Evolutionary conservation across 2,329 filamentous ascomycete genomes (phyloP), one percentile per base, ranked within the genome.

Genomic region (Colletotrichum tanaceti): DNA sequence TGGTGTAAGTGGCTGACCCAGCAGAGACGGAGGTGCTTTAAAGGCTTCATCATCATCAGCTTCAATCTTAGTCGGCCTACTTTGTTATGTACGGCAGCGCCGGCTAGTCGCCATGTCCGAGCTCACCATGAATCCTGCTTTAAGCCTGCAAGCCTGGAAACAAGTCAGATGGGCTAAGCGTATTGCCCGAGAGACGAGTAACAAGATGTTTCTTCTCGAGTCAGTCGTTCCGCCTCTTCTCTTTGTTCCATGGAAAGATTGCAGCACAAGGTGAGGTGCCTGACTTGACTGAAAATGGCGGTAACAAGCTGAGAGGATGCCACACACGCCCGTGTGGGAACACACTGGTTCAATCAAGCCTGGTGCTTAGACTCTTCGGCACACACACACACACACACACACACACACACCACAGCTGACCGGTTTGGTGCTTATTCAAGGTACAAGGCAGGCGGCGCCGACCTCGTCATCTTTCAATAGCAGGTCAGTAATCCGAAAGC

Each of bases 1-100:
- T 44, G 50, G 66, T 69, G 66, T 69, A 69, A 69, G 66, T 69
- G 66, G 52, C 43, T 32, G 50, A 55, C 49, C 50, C 65, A 60
- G 66, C 41, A 65, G 49, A 47, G 7, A 41, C 35, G 35, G 58
- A 20, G 38, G n/a, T 63, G 53, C 55, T 60, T 44, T 46, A 28
- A 57, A 69, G 32, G 62, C 62, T 52, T 44, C 43, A 50, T 46
- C 49, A 59, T 28, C 35, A 55, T 38, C 43, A 41, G 43, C 54
- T 47, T 35, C 38, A 44, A 38, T 38, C n/a, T 35, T 44, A 44
- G 32, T 20, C 22, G 35, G 44, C 38, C 35, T 28, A 11, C 52
- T 53, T 53, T 39, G 53, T 53, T 49, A 57, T 28, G 46, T 50
- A 50, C 38, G 16, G 47, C 41, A 53, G n/a, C 38, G 43, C 32